Evolutionary conservation across 768 basidiomycete genomes (phyloP).

Genomic region (Lentinus brumalis): DNA sequence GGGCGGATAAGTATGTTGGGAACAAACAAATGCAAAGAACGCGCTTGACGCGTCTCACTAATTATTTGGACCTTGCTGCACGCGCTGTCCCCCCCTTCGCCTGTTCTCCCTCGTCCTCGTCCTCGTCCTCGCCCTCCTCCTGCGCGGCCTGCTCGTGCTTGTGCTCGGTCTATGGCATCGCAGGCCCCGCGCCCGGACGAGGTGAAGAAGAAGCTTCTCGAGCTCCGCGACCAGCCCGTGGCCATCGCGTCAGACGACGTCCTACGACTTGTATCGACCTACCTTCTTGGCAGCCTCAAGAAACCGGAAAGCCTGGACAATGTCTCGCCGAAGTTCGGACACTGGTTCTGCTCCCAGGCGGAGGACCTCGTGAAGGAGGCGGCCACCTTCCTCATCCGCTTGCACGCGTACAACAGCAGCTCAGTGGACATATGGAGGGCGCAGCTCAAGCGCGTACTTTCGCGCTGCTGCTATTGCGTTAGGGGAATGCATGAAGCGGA

Average conservation of each 20-base stretch:
- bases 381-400: conserved; percentile 78
- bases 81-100: conserved; percentile 11
- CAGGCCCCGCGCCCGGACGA: conserved; percentile 32
- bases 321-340: conserved; percentile 34
- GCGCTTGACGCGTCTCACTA: conserved; percentile 16
- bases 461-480: conserved; percentile 71
- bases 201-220: conserved; percentile 51
- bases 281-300: conserved; percentile 45
- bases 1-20: neutral
- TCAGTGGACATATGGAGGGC: conserved; percentile 65
- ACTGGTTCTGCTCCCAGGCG: conserved; percentile 83
- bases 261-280: conserved; percentile 51
- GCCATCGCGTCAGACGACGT: conserved; percentile 52
- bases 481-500: conserved; percentile 67
- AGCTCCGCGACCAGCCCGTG: conserved; percentile 60
- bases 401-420: conserved; percentile 73
- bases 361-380: conserved; percentile 57
- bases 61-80: too few species aligned
- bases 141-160: neutral
- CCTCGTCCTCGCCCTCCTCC: neutral
- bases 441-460: conserved; percentile 55
- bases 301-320: conserved; percentile 30
- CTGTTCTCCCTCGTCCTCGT: neutral
- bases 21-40: conserved; percentile 11
- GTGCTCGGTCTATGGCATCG: conserved; percentile 8